These are phyloP conservation scores for Pythium brassicae DNA, from an alignment of 352 stramenopile genomes.

Conservation along the genomic window DNA sequence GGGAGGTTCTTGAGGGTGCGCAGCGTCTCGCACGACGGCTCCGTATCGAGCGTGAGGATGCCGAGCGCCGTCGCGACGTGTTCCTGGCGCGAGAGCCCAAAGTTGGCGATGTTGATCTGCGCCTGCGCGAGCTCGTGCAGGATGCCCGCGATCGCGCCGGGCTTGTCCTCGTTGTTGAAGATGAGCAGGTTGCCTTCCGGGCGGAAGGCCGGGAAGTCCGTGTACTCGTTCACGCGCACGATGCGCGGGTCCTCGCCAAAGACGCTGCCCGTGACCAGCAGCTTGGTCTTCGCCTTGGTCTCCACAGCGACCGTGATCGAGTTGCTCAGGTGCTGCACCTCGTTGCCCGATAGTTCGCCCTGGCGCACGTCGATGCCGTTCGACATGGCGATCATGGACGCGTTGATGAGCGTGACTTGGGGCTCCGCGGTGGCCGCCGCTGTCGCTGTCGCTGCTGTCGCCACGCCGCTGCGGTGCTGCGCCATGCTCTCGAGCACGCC, in stretches of 20 bases:
- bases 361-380: conserved; percentile 77
- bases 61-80: conserved; percentile 58
- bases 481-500: conserved; percentile 63
- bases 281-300: conserved; percentile 46
- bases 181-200: conserved; percentile 74
- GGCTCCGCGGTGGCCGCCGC: conserved; percentile 3
- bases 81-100: conserved; percentile 67
- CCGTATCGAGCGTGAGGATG: conserved; percentile 67
- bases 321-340: conserved; percentile 72
- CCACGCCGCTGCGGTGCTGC: conserved; percentile 14
- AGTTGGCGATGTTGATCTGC: conserved; percentile 85
- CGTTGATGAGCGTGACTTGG: conserved; percentile 57
- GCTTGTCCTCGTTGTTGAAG: conserved; percentile 82
- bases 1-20: conserved; percentile 52
- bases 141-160: conserved; percentile 72
- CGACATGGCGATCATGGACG: conserved; percentile 63
- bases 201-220: conserved; percentile 79
- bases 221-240: conserved; percentile 80
- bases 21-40: conserved; percentile 52
- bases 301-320: conserved; percentile 68
- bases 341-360: conserved; percentile 42
- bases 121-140: conserved; percentile 59
- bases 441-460: neutral
- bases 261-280: conserved; percentile 73
- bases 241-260: conserved; percentile 80